phyloP scores from a whole-genome alignment of 805 yeast genomes.

The Maudiozyma saulgeensis region DNA sequence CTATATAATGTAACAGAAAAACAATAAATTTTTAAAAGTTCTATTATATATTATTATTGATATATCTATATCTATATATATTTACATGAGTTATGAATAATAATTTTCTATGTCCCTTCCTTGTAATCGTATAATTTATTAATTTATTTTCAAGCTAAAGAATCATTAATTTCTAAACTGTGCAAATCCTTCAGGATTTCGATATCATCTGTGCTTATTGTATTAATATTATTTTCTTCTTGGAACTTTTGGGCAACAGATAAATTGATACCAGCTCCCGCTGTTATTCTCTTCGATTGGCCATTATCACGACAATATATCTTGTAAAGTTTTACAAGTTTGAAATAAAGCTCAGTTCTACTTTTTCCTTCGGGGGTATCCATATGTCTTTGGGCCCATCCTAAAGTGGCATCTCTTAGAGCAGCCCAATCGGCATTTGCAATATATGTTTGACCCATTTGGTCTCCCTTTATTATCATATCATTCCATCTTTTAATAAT shows the following conservation, averaged over 20 bases:
- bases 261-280: constrained; percentile 29
- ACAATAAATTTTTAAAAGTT: neutral
- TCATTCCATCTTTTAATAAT: constrained; percentile 49
- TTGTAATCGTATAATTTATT: no score
- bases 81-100: neutral
- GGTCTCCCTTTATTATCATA: constrained; percentile 37
- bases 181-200: constrained; percentile 29
- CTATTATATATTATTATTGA: neutral
- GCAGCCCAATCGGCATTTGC: constrained; percentile 81
- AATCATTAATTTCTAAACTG: constrained; percentile 12
- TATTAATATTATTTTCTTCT: constrained; percentile 19
- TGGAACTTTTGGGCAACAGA: constrained; percentile 20
- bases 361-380: constrained; percentile 16
- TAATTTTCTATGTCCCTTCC: neutral
- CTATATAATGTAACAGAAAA: neutral
- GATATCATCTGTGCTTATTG: constrained; percentile 13
- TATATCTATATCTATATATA: neutral
- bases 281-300: constrained; percentile 31
- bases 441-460: constrained; percentile 44
- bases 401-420: constrained; percentile 57
- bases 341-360: constrained; percentile 41
- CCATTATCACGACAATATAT: constrained; percentile 33
- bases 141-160: neutral
- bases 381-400: constrained; percentile 13
- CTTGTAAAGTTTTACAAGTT: constrained; percentile 37